phyloP scores from a whole-genome alignment of 805 yeast genomes.

The Blastobotrys terrestris region DNA sequence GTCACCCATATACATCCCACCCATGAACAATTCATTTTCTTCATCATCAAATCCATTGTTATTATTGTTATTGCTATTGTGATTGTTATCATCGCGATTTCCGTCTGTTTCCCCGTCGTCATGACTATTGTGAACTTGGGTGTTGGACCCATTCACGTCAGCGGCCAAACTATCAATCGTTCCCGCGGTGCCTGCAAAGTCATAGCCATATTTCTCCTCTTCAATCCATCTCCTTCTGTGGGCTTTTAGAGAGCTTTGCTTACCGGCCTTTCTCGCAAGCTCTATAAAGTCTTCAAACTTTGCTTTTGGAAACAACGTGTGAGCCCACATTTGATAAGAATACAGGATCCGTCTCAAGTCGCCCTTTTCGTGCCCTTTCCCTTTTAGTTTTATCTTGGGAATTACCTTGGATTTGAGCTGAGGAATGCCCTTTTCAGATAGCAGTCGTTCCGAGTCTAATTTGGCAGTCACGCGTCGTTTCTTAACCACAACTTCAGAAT shows the following conservation, averaged over 20 bases:
- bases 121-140: not conserved
- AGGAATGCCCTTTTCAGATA: slow-evolving; percentile 53
- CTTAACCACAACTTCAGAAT: slow-evolving; percentile 26
- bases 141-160: not conserved
- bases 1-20: slow-evolving; percentile 3
- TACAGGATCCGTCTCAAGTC: slow-evolving; percentile 46
- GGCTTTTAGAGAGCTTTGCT: slow-evolving; percentile 5
- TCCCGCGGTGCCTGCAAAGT: not conserved
- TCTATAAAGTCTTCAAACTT: slow-evolving; percentile 63
- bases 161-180: not conserved
- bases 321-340: slow-evolving; percentile 71
- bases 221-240: slow-evolving; percentile 11
- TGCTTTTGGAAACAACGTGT: slow-evolving; percentile 70
- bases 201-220: slow-evolving; percentile 8
- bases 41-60: not conserved
- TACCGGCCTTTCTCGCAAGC: slow-evolving; percentile 36
- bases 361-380: slow-evolving; percentile 40
- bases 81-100: not conserved
- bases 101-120: slow-evolving; percentile 25
- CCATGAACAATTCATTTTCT: slow-evolving; percentile 2
- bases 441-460: slow-evolving; percentile 46
- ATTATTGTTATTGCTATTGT: not conserved
- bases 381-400: slow-evolving; percentile 30
- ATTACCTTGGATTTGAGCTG: slow-evolving; percentile 33
- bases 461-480: slow-evolving; percentile 35